phyloP scores from a whole-genome alignment of 2,329 filamentous ascomycete species.

The Aspergillus flavus region DNA sequence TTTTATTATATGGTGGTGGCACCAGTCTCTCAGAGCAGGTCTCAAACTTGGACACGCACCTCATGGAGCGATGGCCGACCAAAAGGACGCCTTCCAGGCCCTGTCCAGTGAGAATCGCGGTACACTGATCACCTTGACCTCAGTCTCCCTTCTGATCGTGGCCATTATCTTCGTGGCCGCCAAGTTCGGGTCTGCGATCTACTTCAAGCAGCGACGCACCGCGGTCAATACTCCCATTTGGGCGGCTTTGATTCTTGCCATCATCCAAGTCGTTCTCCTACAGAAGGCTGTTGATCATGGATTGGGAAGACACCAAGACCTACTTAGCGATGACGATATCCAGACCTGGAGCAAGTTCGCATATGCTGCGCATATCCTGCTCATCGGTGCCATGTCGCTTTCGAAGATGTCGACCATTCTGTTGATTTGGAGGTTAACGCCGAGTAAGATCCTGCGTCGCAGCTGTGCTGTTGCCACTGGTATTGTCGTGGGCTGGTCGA shows the following conservation, averaged over 20 bases:
- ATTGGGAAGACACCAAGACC: constrained; percentile 14
- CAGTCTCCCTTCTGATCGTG: constrained; percentile 10
- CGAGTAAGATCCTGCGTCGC: not conserved
- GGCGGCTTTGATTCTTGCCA: constrained; percentile 15
- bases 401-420: constrained; percentile 8
- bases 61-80: not conserved
- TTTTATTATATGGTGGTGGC: not conserved
- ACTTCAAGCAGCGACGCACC: constrained; percentile 19
- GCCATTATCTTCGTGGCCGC: constrained; percentile 19
- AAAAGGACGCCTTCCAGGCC: not conserved
- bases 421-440: not conserved
- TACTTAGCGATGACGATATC: constrained; percentile 8
- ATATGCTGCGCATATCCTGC: constrained; percentile 17
- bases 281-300: constrained; percentile 20
- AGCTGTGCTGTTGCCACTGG: not conserved
- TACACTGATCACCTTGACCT: not conserved
- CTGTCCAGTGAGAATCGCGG: not conserved
- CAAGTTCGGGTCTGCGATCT: constrained; percentile 16
- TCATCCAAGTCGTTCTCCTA: constrained; percentile 16
- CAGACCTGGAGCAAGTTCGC: constrained; percentile 10
- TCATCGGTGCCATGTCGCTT: constrained; percentile 15
- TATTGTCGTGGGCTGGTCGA: not conserved
- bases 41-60: not conserved
- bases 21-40: not conserved
- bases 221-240: constrained; percentile 11